Conservation (phyloP, 2,329 filamentous ascomycete species). For the Claviceps cyperi region DNA sequence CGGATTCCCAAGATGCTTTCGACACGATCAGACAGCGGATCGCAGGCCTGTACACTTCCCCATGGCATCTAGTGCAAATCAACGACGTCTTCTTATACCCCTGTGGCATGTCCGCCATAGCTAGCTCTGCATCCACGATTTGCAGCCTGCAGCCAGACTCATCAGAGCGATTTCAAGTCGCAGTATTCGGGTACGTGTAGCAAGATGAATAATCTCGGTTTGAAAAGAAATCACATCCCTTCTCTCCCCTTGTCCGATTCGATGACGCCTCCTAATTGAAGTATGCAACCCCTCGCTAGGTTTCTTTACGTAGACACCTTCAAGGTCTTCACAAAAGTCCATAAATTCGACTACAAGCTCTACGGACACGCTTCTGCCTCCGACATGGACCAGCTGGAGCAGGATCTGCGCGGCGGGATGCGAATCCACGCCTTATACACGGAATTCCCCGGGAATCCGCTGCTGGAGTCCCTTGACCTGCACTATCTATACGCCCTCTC, state of each 20-base stretch:
- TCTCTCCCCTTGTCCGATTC: not conserved
- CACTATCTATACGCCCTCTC: constrained; percentile 14
- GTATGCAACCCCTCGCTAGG: constrained; percentile 4
- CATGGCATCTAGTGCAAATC: not conserved
- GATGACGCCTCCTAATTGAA: not conserved
- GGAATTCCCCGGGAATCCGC: constrained; percentile 26
- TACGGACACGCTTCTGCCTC: constrained; percentile 25
- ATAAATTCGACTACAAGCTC: constrained; percentile 22
- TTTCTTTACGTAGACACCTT: constrained; percentile 18
- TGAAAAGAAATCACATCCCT: not conserved
- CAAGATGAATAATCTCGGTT: not conserved
- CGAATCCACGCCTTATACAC: constrained; percentile 29
- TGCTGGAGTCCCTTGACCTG: constrained; percentile 17
- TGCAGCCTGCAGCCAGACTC: not conserved
- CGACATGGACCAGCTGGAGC: constrained; percentile 26
- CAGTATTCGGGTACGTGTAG: constrained; percentile 14
- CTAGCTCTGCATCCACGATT: constrained; percentile 10
- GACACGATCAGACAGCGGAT: constrained; percentile 9
- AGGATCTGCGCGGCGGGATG: constrained; percentile 21
- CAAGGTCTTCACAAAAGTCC: constrained; percentile 15
- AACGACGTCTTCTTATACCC: constrained; percentile 33
- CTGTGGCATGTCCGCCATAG: constrained; percentile 38
- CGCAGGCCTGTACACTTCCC: constrained; percentile 10
- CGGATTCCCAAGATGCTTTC: constrained; percentile 6
- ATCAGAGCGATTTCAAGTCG: constrained; percentile 8